These are phyloP conservation scores for Komagataella ulmi DNA, from an alignment of 805 yeast genomes.

Conservation along the genomic window DNA sequence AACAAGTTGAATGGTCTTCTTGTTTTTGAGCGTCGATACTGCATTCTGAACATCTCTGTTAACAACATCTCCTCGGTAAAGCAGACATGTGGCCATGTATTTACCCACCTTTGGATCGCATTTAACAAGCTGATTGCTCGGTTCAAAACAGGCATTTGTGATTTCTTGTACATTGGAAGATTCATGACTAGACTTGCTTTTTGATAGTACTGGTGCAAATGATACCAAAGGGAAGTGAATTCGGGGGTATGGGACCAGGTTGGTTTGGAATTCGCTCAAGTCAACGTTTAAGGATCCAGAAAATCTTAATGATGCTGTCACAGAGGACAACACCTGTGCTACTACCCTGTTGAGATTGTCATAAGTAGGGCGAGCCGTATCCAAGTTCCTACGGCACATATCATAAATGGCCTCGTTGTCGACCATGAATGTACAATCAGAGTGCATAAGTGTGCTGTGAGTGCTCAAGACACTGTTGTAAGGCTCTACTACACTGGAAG, in stretches of 20 bases:
- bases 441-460: slow-evolving; percentile 85
- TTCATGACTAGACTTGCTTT: slow-evolving; percentile 77
- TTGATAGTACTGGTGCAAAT: slow-evolving; percentile 80
- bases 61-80: slow-evolving; percentile 90
- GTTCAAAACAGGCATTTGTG: slow-evolving; percentile 89
- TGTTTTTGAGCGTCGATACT: slow-evolving; percentile 75
- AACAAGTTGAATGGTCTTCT: slow-evolving; percentile 82
- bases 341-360: slow-evolving; percentile 70
- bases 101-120: slow-evolving; percentile 87
- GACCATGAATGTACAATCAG: slow-evolving; percentile 93
- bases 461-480: slow-evolving; percentile 88
- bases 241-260: slow-evolving; percentile 91
- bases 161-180: slow-evolving; percentile 79
- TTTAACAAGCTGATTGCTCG: slow-evolving; percentile 89
- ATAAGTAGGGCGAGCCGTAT: slow-evolving; percentile 73
- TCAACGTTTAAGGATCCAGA: slow-evolving; percentile 89
- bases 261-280: slow-evolving; percentile 88
- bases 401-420: slow-evolving; percentile 93
- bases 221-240: slow-evolving; percentile 93
- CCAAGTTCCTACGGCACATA: slow-evolving; percentile 83
- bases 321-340: slow-evolving; percentile 89
- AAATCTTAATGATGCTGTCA: slow-evolving; percentile 84
- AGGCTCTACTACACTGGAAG: slow-evolving; percentile 89
- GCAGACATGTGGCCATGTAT: slow-evolving; percentile 88
- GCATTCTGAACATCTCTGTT: slow-evolving; percentile 89